These are phyloP conservation scores for Rubus idaeus DNA, from an alignment of 306 rosid species.

Conservation along the genomic window DNA sequence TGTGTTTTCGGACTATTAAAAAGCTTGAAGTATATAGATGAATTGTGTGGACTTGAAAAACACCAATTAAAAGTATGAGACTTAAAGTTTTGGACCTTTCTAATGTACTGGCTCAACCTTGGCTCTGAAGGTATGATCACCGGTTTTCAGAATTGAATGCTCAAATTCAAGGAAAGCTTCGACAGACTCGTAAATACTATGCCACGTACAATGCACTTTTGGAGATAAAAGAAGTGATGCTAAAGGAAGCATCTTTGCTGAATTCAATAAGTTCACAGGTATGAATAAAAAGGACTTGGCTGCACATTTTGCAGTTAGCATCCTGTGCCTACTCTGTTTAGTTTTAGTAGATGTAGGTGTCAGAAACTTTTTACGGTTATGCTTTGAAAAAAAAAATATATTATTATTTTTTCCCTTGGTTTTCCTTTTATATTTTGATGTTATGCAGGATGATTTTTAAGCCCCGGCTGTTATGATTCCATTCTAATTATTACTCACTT, in stretches of 20 bases:
- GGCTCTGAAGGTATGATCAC: slow-evolving; percentile 61
- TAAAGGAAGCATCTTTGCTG: slow-evolving; percentile 83
- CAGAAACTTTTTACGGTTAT: not conserved
- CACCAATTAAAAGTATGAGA: not conserved
- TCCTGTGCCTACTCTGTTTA: not conserved
- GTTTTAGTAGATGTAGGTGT: not conserved
- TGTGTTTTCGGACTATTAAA: not conserved
- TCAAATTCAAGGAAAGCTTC: slow-evolving; percentile 82
- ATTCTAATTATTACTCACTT: not conserved
- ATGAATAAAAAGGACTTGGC: slow-evolving; percentile 16
- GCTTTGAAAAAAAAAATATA: not conserved
- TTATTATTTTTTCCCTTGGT: not conserved
- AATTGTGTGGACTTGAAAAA: not conserved
- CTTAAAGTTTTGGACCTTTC: not conserved
- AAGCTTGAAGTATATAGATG: not conserved
- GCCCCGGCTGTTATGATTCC: not conserved
- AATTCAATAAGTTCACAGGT: slow-evolving; percentile 92
- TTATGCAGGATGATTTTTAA: not conserved
- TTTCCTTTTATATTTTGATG: not conserved
- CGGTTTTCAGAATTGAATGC: slow-evolving; percentile 72
- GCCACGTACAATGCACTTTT: slow-evolving; percentile 83
- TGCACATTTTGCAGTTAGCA: not conserved
- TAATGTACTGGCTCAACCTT: slow-evolving; percentile 23
- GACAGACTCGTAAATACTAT: slow-evolving; percentile 76
- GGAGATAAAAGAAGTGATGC: slow-evolving; percentile 91